Evolutionary conservation across 371 early-diverging fungal genomes (phyloP).

Genomic region (Mucor irregularis): DNA sequence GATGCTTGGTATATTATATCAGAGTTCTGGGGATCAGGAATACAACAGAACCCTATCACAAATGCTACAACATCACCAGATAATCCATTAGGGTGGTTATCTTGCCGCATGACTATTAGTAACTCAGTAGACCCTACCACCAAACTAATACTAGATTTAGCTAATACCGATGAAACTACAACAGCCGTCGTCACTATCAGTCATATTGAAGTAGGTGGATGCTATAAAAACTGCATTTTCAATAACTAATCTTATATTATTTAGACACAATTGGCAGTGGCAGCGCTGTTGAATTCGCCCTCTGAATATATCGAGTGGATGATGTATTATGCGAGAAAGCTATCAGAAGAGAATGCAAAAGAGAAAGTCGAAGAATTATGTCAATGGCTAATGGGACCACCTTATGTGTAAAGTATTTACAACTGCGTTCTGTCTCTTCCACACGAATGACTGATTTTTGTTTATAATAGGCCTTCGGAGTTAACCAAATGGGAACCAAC

Average conservation of each 20-base stretch:
- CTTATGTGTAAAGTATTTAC: conserved; percentile 41
- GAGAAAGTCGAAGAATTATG: conserved; percentile 72
- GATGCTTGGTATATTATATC: conserved; percentile 65
- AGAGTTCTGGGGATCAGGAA: conserved; percentile 49
- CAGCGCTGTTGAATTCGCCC: conserved; percentile 60
- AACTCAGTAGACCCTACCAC: conserved; percentile 28
- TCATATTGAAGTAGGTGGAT: conserved; percentile 33
- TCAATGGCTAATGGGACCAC: conserved; percentile 67
- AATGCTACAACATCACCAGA: background rate
- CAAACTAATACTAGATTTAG: conserved; percentile 23
- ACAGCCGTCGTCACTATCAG: conserved; percentile 31
- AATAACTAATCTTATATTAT: background rate
- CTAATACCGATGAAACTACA: conserved; percentile 20
- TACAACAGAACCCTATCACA: background rate
- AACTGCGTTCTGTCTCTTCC: background rate
- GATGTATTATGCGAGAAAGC: conserved; percentile 64
- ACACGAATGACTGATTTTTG: background rate
- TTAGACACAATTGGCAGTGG: conserved; percentile 65
- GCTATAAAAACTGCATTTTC: too few relatives aligned
- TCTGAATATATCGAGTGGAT: conserved; percentile 68
- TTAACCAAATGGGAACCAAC: conserved; percentile 28
- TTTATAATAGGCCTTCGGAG: conserved; percentile 5
- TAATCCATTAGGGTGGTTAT: conserved; percentile 42
- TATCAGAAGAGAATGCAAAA: conserved; percentile 68
- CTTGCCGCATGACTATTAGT: conserved; percentile 16